These are phyloP conservation scores for Colletotrichum orbiculare DNA, from an alignment of 2,329 filamentous ascomycete genomes.

Conservation along the genomic window DNA sequence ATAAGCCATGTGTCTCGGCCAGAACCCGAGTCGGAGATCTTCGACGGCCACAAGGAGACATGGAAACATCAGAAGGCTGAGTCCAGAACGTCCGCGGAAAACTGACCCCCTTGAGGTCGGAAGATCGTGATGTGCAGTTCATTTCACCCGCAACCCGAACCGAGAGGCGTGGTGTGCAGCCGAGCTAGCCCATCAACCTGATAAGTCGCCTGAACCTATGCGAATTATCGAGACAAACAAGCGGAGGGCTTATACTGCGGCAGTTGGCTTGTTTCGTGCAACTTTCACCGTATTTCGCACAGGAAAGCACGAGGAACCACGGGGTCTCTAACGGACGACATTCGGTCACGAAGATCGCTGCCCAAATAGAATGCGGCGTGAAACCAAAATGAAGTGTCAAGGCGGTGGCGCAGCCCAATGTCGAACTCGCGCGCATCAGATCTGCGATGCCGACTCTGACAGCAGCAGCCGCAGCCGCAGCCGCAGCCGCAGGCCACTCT, in stretches of 20 bases:
- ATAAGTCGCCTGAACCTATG: conserved; percentile 15
- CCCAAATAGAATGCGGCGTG: conserved; percentile 13
- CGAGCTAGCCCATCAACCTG: background rate
- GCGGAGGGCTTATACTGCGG: too few relatives aligned
- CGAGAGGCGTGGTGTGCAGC: conserved; percentile 3
- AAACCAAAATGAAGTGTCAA: conserved; percentile 28
- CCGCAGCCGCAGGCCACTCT: background rate
- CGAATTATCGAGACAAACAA: too few relatives aligned
- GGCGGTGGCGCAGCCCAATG: conserved; percentile 33
- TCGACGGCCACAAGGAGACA: conserved; percentile 10
- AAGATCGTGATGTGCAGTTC: background rate
- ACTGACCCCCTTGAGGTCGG: background rate
- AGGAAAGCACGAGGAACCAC: background rate
- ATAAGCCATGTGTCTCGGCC: conserved; percentile 11
- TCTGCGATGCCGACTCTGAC: conserved; percentile 25
- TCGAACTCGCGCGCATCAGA: conserved; percentile 25
- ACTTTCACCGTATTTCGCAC: background rate
- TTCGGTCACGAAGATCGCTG: conserved; percentile 20
- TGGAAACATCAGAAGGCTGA: conserved; percentile 2
- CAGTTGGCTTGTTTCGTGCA: conserved; percentile 10
- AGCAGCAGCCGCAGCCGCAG: background rate
- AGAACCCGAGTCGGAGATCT: background rate
- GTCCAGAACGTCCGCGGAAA: conserved; percentile 11
- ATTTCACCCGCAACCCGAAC: conserved; percentile 8
- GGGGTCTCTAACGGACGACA: too few relatives aligned